A percentile compares a stretch with the other conserved stretches of the same genome.
These are phyloP conservation scores for Letharia lupina DNA, from an alignment of 495 filamentous ascomycete genomes.

Conservation along the genomic window DNA sequence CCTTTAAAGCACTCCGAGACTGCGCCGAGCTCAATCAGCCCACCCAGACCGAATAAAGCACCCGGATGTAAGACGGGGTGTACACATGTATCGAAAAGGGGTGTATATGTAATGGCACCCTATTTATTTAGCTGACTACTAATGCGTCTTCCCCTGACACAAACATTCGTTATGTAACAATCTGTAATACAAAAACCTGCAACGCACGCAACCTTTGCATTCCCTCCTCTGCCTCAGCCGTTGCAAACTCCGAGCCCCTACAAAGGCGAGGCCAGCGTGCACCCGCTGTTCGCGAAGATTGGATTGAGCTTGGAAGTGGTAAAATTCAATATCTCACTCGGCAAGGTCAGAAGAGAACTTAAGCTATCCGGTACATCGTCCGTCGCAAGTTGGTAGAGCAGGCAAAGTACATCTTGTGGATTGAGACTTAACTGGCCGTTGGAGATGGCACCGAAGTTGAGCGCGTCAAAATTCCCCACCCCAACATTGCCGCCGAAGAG, in stretches of 20 bases:
- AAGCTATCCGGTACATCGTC: slow-evolving; percentile 26
- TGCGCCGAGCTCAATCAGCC: no score
- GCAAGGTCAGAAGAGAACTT: slow-evolving; percentile 28
- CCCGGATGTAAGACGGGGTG: no score
- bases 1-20: no score
- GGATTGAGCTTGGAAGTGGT: slow-evolving; percentile 22
- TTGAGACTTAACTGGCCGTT: slow-evolving; percentile 25
- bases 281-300: slow-evolving; percentile 28
- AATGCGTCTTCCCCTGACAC: no score
- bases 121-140: no score
- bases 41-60: no score
- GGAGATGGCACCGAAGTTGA: slow-evolving; percentile 28
- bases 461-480: slow-evolving; percentile 28
- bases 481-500: slow-evolving; percentile 33
- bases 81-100: no score
- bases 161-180: no score
- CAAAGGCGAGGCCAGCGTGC: slow-evolving; percentile 19
- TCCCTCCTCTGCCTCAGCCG: not conserved
- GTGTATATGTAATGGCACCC: no score
- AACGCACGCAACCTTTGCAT: not conserved
- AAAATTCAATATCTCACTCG: slow-evolving; percentile 26
- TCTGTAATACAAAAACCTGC: not conserved
- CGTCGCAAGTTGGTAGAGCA: slow-evolving; percentile 33
- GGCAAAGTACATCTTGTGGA: slow-evolving; percentile 22
- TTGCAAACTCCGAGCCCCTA: not conserved